A percentile compares a stretch with the other conserved stretches of the same genome.
Evolutionary conservation across 306 rosid species (phyloP).

Genomic region (Acacia acuminata): DNA sequence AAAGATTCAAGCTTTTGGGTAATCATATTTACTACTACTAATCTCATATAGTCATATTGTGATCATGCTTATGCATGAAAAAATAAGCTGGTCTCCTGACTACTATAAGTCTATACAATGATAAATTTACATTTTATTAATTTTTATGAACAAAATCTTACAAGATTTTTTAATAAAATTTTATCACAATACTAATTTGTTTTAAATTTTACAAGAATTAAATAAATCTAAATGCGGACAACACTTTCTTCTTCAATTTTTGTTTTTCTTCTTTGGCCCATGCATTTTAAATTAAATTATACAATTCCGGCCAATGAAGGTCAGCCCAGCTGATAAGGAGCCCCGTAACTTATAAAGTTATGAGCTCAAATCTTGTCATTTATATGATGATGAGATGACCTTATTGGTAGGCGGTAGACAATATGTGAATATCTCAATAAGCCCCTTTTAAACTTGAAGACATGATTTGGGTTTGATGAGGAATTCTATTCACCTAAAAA

Average conservation of each 20-base stretch:
- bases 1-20: not conserved
- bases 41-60: no score
- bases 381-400: no score
- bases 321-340: no score
- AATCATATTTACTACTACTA: no score
- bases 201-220: not conserved
- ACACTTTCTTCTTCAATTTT: not conserved
- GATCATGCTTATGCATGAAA: not conserved
- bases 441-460: no score
- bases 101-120: not conserved
- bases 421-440: no score
- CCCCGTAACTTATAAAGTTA: no score
- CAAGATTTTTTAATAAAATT: not conserved
- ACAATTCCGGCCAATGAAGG: no score
- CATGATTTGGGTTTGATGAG: no score
- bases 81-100: not conserved
- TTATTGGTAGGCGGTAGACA: no score
- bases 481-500: no score
- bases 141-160: not conserved
- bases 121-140: not conserved
- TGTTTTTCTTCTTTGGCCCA: not conserved
- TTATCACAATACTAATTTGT: not conserved
- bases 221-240: not conserved
- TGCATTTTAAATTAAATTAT: not conserved
- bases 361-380: no score